Conservation (phyloP, 805 yeast genomes). For the Candida tallmaniae region DNA sequence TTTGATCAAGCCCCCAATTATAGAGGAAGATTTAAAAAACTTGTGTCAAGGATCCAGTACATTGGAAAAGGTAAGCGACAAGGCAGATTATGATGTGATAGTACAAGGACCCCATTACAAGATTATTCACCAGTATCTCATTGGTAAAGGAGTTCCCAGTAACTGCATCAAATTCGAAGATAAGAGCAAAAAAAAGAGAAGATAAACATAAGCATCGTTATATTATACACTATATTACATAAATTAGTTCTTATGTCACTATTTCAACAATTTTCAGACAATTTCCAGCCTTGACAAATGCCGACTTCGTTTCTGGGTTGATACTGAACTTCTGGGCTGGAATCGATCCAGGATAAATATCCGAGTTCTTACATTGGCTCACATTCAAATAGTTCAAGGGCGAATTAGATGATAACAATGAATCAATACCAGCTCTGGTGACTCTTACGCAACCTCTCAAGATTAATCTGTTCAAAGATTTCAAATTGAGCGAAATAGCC, state of each 20-base stretch:
- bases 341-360: constrained; percentile 55
- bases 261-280: constrained; percentile 55
- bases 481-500: constrained; percentile 53
- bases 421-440: constrained; percentile 73
- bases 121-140: constrained; percentile 53
- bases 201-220: constrained; percentile 4
- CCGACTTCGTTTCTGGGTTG: constrained; percentile 49
- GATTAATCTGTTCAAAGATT: constrained; percentile 42
- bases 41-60: constrained; percentile 90
- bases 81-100: constrained; percentile 59
- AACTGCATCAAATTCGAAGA: constrained; percentile 65
- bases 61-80: constrained; percentile 54
- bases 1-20: constrained; percentile 55
- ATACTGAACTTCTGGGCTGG: constrained; percentile 52
- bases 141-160: constrained; percentile 57
- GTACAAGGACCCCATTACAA: constrained; percentile 91
- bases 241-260: constrained; percentile 44
- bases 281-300: constrained; percentile 53
- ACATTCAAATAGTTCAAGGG: constrained; percentile 52
- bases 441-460: constrained; percentile 73
- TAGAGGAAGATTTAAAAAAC: constrained; percentile 66
- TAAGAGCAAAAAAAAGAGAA: constrained; percentile 51
- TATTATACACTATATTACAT: constrained; percentile 7
- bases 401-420: constrained; percentile 52
- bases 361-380: constrained; percentile 70